Evolutionary conservation across 2,329 filamentous ascomycete species (phyloP), one percentile per base, ranked within the genome.

Genomic region (Cladophialophora bantiana): DNA sequence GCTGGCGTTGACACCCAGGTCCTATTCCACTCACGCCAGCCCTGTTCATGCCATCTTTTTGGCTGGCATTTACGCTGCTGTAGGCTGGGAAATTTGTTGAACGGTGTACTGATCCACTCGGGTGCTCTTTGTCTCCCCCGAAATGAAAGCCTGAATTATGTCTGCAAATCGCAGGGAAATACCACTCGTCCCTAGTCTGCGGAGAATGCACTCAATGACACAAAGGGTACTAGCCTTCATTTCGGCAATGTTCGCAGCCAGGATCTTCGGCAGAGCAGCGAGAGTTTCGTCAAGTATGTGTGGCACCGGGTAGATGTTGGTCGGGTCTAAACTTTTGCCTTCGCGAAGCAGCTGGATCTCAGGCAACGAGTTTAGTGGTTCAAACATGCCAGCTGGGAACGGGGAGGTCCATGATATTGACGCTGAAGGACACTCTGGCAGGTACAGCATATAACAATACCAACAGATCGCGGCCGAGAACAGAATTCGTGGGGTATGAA

Each of bases 391-490:
- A 18, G 63, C 45, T 34, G 55, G 53, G 2, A 13, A 18, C 1
- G 45, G 10, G 12, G 50, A 26, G 12, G 34, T 38, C 32, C 34
- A 35, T 6, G 15, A 18, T 12, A 54, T 55, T 6, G 52, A 26
- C 13, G 4, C 15, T 7, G 45, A 40, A 32, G 48, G 35, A 20
- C 50, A 52, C 20, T 61, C 35, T 54, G 63, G 64, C 18, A n/a
- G n/a, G 32, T 68, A 68, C 2, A 68, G 35, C 32, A 68, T 63
- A 34, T 68, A 68, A 32, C 57, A 64, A 15, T 59, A 61, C 35
- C 56, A 59, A 68, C 73, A 1, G 4, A 62, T 32, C n/a, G 66
- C 66, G 10, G 65, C 61, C n/a, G 65, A 63, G 35, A 68, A 68
- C 9, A 68, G 31, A 15, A 64, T 58, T 15, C 65, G 34, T 9